Percentiles rank a stretch among this genome's conserved stretches.
These are phyloP conservation scores for Phytophthora foliorum DNA, from an alignment of 352 stramenopile genomes.

Conservation along the genomic window DNA sequence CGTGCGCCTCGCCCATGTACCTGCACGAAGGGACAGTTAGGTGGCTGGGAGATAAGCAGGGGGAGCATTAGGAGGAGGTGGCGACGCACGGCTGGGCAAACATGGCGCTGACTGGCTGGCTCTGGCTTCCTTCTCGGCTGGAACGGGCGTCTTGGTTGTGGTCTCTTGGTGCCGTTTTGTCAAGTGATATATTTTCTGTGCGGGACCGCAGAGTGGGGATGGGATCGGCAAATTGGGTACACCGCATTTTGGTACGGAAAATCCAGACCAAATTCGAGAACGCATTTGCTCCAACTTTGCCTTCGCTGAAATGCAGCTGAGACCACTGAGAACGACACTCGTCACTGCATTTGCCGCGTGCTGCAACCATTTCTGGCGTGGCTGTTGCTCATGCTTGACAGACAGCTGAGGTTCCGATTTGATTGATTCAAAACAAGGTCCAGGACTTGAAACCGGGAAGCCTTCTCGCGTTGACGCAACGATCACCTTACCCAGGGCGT, in stretches of 20 bases:
- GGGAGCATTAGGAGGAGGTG: not conserved
- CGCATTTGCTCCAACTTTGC: not conserved
- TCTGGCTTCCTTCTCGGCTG: constrained; percentile 1
- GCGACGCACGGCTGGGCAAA: constrained; percentile 46
- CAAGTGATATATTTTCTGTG: constrained; percentile 25
- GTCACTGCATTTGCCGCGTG: no score
- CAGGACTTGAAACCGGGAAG: no score
- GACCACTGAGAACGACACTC: no score
- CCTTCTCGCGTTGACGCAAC: no score
- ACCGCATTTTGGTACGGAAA: not conserved
- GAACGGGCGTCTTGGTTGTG: not conserved
- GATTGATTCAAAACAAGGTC: no score
- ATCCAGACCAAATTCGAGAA: not conserved
- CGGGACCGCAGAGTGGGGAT: constrained; percentile 18
- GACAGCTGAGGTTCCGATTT: no score
- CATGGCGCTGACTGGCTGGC: constrained; percentile 19
- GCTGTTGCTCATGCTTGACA: no score
- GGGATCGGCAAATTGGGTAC: not conserved
- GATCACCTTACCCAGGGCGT: no score
- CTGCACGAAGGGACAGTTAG: constrained; percentile 28
- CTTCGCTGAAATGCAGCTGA: no score
- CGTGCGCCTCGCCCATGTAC: constrained; percentile 45
- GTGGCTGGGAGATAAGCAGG: not conserved
- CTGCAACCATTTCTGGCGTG: no score
- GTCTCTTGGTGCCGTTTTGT: constrained; percentile 16